Percentiles rank a stretch among this genome's conserved stretches.
Conservation (phyloP, 305 asterid species). For the Salvia sclarea region DNA sequence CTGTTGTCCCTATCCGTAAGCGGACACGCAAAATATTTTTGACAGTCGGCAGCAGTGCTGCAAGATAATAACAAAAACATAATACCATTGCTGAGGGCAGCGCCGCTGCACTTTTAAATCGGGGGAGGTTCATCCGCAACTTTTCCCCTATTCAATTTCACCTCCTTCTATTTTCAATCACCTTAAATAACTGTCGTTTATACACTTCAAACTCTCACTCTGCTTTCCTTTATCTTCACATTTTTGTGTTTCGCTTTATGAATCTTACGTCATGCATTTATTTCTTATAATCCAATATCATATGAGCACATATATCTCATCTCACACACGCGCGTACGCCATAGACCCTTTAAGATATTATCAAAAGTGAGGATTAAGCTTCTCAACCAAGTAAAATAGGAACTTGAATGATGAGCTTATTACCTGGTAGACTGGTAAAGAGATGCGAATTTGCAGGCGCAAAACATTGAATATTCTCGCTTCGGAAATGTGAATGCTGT, state of each 20-base stretch:
- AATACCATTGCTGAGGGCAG: neutral
- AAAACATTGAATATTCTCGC: neutral
- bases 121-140: neutral
- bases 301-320: no score
- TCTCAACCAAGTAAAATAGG: neutral
- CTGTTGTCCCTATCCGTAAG: slow-evolving; percentile 28
- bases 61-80: slow-evolving; percentile 29
- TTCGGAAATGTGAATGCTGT: neutral
- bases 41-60: slow-evolving; percentile 20
- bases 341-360: no score
- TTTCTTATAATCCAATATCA: no score
- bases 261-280: neutral
- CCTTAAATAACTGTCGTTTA: no score
- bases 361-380: neutral
- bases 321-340: neutral
- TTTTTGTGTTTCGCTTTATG: neutral
- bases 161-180: slow-evolving; percentile 15
- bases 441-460: neutral
- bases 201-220: neutral
- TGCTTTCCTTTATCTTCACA: neutral
- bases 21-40: slow-evolving; percentile 9
- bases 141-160: neutral
- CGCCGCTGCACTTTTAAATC: no score
- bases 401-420: neutral
- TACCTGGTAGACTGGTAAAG: neutral